phyloP scores from a whole-genome alignment of 2,329 filamentous ascomycete genomes.

The Blumeria graminis region DNA sequence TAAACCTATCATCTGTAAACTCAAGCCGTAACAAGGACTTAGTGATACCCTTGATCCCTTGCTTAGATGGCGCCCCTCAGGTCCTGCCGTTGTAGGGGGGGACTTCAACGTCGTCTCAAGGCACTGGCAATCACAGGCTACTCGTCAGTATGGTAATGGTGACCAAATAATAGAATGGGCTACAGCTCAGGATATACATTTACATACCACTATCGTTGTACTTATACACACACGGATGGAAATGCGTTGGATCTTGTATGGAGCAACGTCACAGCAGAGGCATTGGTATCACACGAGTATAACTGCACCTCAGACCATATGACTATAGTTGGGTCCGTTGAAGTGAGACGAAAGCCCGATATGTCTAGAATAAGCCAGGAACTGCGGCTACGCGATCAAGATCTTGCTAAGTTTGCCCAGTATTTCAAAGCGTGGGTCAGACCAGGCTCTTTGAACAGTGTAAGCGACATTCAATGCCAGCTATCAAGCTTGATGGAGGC shows the following conservation, averaged over 20 bases:
- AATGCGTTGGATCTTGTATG: background rate
- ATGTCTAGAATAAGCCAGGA: no score
- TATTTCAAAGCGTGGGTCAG: background rate
- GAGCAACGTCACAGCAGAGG: no score
- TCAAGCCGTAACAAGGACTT: no score
- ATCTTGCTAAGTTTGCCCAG: background rate
- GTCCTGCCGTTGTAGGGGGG: background rate
- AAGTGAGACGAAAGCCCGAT: no score
- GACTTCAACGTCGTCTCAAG: background rate
- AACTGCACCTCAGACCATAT: no score
- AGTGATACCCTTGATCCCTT: background rate
- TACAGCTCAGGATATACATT: background rate
- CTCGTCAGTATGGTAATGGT: background rate
- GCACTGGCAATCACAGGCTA: background rate
- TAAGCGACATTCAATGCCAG: background rate
- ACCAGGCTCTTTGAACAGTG: background rate
- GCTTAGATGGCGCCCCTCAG: background rate
- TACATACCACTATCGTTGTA: background rate
- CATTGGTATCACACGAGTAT: no score
- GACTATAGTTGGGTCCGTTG: no score
- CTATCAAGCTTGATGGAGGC: background rate
- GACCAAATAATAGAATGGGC: background rate
- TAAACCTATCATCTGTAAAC: no score
- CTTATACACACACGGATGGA: background rate
- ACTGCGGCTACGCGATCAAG: background rate